Base-by-base conservation (phyloP, 176 grass and related monocot species). In the Calamus simplicifolius region DNA sequence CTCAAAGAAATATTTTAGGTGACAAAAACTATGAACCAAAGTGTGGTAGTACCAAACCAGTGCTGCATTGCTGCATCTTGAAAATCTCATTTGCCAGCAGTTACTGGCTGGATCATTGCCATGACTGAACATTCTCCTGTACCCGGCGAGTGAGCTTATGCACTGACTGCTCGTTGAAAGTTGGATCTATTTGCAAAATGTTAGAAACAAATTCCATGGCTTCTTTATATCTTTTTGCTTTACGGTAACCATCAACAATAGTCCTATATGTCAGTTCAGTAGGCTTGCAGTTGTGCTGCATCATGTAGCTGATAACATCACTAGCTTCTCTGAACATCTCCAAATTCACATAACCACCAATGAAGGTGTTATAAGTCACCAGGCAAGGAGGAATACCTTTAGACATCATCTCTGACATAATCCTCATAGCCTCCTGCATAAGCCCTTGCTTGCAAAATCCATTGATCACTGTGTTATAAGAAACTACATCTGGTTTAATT, bases 381-480 rank as follows among this genome's bases (percentile, higher is more conserved):
- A 83, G 67, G 2, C 84, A 91, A 13, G 87, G 93, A 12, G 79
- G 18, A 72, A 88, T 70, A 61, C 81, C 75, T 13, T 88, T 81
- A 12, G 57, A 74, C 3, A 97, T 62, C 93, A 97, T 97, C 68
- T 85, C 73, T 0, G 87, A 82, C 52, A 91, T 57, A 50, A 97
- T 76, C 75, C 87, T 88, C 69, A 88, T 76, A 6, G 87, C 87
- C 30, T 97, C 93, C 26, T 59, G 77, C 55, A 97, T 88, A 54
- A 91, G 72, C 31, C 87, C 78, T 59, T 97, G 87, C 79, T 82
- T 97, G 75, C 93, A 91, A 67, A 91, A 97, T 60, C 93, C 87
- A 13, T 97, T 97, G 28, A 97, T 88, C 50, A 91, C 84, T 1
- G 87, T 97, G 81, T 97, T 97, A 69, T 97, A 91, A 2, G 83